Conservation (phyloP, 805 yeast genomes). For the Metschnikowia santaceciliae region DNA sequence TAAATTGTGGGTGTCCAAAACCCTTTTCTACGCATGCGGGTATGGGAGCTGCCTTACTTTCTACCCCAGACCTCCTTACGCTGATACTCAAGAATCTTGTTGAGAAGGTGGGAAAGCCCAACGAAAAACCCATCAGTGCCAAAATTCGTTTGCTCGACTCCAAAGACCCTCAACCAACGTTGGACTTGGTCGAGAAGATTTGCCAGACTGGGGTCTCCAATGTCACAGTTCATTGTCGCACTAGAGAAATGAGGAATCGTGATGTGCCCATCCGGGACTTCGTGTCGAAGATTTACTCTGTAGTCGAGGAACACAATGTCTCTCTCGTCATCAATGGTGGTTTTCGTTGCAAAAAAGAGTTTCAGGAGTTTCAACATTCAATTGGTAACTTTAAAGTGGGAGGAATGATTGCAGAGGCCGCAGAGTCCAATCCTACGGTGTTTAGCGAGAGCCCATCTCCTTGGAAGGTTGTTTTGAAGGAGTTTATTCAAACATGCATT, state of each 20-base stretch:
- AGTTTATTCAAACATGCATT: conserved; percentile 53
- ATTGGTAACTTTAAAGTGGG: conserved; percentile 61
- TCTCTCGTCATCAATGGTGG: conserved; percentile 83
- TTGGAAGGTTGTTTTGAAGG: conserved; percentile 54
- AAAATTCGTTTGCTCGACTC: conserved; percentile 78
- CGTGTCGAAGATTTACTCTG: conserved; percentile 54
- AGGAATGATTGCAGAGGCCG: conserved; percentile 90
- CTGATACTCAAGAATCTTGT: conserved; percentile 68
- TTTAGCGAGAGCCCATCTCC: conserved; percentile 46
- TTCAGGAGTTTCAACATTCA: conserved; percentile 44
- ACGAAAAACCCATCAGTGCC: conserved; percentile 78
- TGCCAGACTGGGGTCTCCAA: conserved; percentile 76
- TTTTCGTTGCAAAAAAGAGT: conserved; percentile 53
- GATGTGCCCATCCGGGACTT: conserved; percentile 75
- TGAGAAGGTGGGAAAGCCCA: conserved; percentile 72
- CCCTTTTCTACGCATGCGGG: conserved; percentile 93
- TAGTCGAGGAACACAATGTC: conserved; percentile 60
- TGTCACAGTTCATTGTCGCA: conserved; percentile 89
- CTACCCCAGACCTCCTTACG: conserved; percentile 75
- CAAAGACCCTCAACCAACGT: conserved; percentile 48
- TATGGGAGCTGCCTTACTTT: conserved; percentile 92
- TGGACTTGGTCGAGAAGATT: conserved; percentile 49
- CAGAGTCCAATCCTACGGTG: conserved; percentile 82
- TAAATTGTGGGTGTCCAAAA: conserved; percentile 97
- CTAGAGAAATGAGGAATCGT: conserved; percentile 82